Base-by-base conservation (phyloP, 257 asterid genomes). In the Leonotis leonurus region DNA sequence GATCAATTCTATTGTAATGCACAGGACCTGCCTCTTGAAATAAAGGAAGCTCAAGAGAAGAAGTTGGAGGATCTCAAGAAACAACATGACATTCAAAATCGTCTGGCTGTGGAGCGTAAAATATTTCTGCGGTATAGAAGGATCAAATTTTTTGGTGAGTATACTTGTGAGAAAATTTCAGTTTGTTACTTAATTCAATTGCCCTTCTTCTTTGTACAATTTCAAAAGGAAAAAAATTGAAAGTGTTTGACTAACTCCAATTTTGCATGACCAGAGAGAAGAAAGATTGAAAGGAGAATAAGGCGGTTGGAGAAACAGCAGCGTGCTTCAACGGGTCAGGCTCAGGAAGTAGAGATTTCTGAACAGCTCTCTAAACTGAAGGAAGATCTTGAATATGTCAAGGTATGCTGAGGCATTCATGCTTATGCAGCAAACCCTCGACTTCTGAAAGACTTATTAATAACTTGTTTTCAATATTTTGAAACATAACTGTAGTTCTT, bases 311-410 rank as follows among this genome's bases (percentile, higher is more conserved):
- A 92, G 68, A 92, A 73, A 74, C 97, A 86, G 72, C 96, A 86
- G 83, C 95, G 88, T 21, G 54, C 88, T 53, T 80, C 88, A 18
- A 69, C 83, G 63, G 81, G 63, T 64, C 87, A 73, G 70, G 80
- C 78, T 48, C 95, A 81, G 64, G 94, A 92, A 75, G 68, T 81
- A 3, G 91, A 81, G 66, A 60, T 77, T 65, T 81, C 95, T 48
- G 76, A 60, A 40, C 97, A 92, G 71, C 90, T 86, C 55, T 63
- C 87, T 51, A 81, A 83, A 70, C 57, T 85, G 69, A 89, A 83
- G 72, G 99, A 89, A 75, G 97, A 89, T 77, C 99, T 92, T 71
- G 97, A 89, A 69, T 92, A 92, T 79, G 97, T 93, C 37, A 79
- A 81, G 84, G 99, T 89, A 80, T 69, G 82, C 32, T 67, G 44